Base-by-base conservation (phyloP, 805 yeast genomes). In the Lipomyces spencermartinsiae region DNA sequence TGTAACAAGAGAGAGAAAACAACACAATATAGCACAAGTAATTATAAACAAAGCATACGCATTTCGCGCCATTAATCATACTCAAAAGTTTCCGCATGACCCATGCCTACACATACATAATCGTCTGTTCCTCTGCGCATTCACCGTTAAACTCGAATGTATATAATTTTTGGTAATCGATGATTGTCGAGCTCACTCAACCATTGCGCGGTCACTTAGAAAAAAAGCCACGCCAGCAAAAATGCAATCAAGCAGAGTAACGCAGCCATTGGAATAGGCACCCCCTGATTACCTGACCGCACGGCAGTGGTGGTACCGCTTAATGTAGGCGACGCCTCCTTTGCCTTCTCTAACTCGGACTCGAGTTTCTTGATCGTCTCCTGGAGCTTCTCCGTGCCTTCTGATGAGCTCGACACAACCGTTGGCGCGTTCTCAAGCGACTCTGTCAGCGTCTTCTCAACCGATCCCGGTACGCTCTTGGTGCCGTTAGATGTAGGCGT, bases 161-260 rank as follows among this genome's bases (percentile, higher is more conserved):
- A 43, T 43, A 43, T n/a, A 4, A 8, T 16, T 10, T 37, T 16
- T 43, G n/a, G 29, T 43, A 16, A 43, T 43, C 22, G 22, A 9
- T 43, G 29, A 25, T 9, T 43, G 6, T 43, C 49, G 8, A 16
- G 2, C 9, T n/a, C 19, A 43, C 22, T 5, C 29, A 43, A 19
- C 49, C 9, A 6, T 19, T n/a, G 49, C 49, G 22, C 22, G 2
- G 22, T n/a, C 49, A 43, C 5, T 79, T 81, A 88, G 74, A 87
- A 87, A 73, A 89, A 85, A 78, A 88, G 82, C 92, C 93, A 90
- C 63, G 93, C 94, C 70, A 89, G 79, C 59, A 86, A 76, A 74
- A 87, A 79, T 43, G 87, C 84, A 66, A 87, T 75, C 56, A 85
- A 80, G 74, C 87, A 91, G 77, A 83, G 84, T 79, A 81, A 76